Base-by-base conservation (phyloP, 805 yeast species). In the Pichia insulana region DNA sequence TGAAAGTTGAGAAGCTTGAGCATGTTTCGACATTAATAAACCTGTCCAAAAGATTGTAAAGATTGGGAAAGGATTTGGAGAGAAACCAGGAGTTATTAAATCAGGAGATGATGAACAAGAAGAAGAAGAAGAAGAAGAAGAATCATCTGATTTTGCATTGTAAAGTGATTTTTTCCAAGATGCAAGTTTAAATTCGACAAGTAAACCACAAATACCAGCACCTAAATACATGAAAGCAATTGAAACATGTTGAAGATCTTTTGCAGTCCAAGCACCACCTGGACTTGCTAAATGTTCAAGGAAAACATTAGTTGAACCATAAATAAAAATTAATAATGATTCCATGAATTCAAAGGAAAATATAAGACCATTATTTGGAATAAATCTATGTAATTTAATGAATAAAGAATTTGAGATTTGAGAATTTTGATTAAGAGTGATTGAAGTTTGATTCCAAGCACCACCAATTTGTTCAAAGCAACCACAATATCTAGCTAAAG, bases 31-130 rank as follows among this genome's bases (percentile, higher is more conserved):
- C 98, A 92, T 92, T 48, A 92, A 70, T 12, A 82, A 72, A 25
- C 98, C 98, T 1, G 97, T 92, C 95, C 96, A 92, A 65, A 85
- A 92, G 28, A 92, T 84, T 2, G 94, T 87, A 50, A 92, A 75
- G 1, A 85, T 79, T 3, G 97, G 97, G 74, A 92, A 87, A 28
- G 97, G 97, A 59, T 92, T 92, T 50, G 95, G 89, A 1, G 95
- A 81, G 60, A 68, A 84, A 0, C 94, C 94, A 2, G 89, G 89
- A 1, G 81, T 62, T 11, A 54, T 72, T 19, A 44, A 10, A 11
- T 41, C 39, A 17, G 34, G 17, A 18, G 34, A 28, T 22, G 25
- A 6, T 22, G 25, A 22, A 22, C 5, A 5, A 6, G 25, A 22
- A 22, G 25, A 22, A 6, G 9, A 28, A 7, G 30, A 18, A 9